Conservation (phyloP, 805 yeast species). For the Grigorovia jiainica region DNA sequence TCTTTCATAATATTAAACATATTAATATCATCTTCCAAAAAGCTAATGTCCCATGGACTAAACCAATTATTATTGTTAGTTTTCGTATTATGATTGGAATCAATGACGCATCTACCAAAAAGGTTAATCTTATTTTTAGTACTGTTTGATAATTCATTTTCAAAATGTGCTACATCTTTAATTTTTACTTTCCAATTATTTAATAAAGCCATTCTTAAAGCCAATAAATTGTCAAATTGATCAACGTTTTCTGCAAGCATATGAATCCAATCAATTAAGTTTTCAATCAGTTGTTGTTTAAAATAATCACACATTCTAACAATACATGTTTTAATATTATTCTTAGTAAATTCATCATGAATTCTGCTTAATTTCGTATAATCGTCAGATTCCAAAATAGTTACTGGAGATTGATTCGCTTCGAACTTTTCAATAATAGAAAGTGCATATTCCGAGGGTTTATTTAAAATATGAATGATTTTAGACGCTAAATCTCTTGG, state of each 20-base stretch:
- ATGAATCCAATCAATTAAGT: conserved; percentile 18
- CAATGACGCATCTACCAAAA: conserved; percentile 22
- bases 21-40: conserved; percentile 9
- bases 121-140: conserved; percentile 14
- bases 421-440: conserved; percentile 14
- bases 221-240: conserved; percentile 5
- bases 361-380: conserved; percentile 11
- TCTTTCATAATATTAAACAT: conserved; percentile 10
- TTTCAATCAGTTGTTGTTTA: conserved; percentile 17
- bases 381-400: conserved; percentile 15
- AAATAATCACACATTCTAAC: conserved; percentile 19
- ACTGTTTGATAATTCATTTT: neutral
- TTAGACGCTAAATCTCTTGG: conserved; percentile 19
- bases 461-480: conserved; percentile 15
- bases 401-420: conserved; percentile 13
- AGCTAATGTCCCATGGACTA: conserved; percentile 19
- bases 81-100: conserved; percentile 13
- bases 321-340: conserved; percentile 16
- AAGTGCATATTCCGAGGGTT: conserved; percentile 20
- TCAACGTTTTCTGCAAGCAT: conserved; percentile 7
- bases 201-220: conserved; percentile 17
- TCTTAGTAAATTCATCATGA: conserved; percentile 10
- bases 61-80: conserved; percentile 12
- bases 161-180: neutral
- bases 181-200: conserved; percentile 17